A percentile compares a stretch with the other conserved stretches of the same genome.
Evolutionary conservation across 345 rosid species (phyloP).

Genomic region (Eucalyptus polybractea): DNA sequence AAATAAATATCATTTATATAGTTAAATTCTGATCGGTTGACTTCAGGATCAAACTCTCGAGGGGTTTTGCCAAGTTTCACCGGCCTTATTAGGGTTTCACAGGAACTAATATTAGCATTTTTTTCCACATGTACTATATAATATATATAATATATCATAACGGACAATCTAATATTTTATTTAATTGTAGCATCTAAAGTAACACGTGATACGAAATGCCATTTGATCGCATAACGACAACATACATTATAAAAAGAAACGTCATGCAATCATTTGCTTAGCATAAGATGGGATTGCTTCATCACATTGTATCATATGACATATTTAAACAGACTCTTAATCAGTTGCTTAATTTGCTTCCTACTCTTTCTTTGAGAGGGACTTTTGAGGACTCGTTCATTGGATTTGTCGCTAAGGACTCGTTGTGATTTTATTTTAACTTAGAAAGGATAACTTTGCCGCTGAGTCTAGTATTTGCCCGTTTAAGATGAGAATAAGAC

Average conservation of each 20-base stretch:
- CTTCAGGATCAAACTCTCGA: not conserved
- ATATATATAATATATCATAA: not conserved
- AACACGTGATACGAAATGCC: not conserved
- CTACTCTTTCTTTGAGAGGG: not conserved
- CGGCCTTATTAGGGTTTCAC: not conserved
- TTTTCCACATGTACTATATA: not conserved
- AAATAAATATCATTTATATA: not conserved
- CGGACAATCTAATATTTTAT: not conserved
- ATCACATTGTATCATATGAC: not conserved
- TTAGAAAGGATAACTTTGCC: not conserved
- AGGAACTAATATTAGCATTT: not conserved
- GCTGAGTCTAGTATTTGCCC: not conserved
- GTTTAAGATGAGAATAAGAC: not conserved
- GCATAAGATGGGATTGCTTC: not conserved
- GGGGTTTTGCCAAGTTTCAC: not conserved
- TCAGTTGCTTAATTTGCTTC: not conserved
- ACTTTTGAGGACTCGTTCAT: not conserved
- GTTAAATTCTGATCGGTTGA: not conserved
- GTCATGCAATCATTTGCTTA: not conserved
- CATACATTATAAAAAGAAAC: not conserved
- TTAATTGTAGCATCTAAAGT: not conserved
- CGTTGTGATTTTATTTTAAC: not conserved
- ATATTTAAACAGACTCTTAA: not conserved
- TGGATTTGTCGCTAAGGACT: not conserved
- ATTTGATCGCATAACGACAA: not conserved